phyloP scores from a whole-genome alignment of 2,329 filamentous ascomycete species.

The Tolypocladium inflatum region DNA sequence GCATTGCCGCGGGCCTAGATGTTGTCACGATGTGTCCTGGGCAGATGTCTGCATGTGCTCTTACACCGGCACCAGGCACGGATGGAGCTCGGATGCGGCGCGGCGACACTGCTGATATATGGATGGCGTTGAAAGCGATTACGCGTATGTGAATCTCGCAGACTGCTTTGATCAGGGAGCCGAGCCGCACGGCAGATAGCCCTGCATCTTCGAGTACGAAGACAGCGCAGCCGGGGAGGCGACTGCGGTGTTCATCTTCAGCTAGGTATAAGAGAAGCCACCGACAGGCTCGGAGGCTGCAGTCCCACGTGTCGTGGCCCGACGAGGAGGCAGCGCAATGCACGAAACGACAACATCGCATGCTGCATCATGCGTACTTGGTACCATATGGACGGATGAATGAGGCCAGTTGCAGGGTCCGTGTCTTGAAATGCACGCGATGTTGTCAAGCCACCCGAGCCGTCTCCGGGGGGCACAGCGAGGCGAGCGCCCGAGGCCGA shows the following conservation, averaged over 20 bases:
- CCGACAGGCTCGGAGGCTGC: neutral
- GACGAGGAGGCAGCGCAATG: neutral
- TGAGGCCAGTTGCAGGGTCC: neutral
- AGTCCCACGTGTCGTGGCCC: neutral
- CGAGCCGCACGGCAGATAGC: neutral
- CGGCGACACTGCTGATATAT: no score
- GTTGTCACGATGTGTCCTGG: neutral
- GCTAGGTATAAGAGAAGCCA: neutral
- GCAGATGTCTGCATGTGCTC: neutral
- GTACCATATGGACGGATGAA: neutral
- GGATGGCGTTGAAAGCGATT: no score
- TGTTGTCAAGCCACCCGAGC: neutral
- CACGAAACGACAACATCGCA: neutral
- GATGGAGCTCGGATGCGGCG: no score
- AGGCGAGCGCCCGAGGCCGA: neutral
- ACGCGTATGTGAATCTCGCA: no score
- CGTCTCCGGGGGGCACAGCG: neutral
- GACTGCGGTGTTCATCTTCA: neutral
- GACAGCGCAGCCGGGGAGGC: neutral
- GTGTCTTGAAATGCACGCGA: no score
- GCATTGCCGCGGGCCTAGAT: neutral
- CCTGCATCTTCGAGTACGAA: neutral
- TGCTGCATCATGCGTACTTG: neutral
- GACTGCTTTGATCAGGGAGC: neutral
- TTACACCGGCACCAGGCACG: neutral